A percentile compares a stretch with the other conserved stretches of the same genome.
Evolutionary conservation across 2,329 filamentous ascomycete species (phyloP).

Genomic region (Salinomyces thailandicus): DNA sequence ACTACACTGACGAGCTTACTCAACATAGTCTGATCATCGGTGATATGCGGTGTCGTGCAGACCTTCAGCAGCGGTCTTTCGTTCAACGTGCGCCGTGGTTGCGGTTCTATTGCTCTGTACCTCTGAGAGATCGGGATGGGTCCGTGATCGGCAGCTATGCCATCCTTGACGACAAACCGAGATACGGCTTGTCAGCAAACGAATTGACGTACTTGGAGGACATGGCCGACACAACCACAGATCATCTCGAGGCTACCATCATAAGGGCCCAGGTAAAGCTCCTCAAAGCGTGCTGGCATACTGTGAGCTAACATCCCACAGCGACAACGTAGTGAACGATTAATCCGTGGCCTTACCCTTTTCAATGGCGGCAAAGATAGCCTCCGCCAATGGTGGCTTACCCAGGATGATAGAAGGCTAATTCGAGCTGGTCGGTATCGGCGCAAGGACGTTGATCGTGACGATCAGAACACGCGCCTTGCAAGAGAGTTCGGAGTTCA

Average conservation of each 20-base stretch:
- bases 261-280: too few relatives aligned
- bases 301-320: too few relatives aligned
- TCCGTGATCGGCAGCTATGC: background rate
- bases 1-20: background rate
- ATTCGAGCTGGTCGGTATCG: background rate
- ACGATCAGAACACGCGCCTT: background rate
- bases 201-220: conserved; percentile 20
- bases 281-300: too few relatives aligned
- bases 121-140: background rate
- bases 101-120: background rate
- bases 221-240: conserved; percentile 26
- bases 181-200: conserved; percentile 14
- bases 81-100: background rate
- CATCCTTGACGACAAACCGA: conserved; percentile 14
- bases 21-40: background rate
- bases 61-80: background rate
- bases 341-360: background rate
- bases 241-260: conserved; percentile 15
- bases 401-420: background rate
- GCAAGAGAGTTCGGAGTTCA: background rate
- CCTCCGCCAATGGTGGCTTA: background rate
- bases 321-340: background rate
- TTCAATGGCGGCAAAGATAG: background rate
- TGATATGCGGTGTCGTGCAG: background rate
- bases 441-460: background rate